Conservation (phyloP, 345 rosid genomes). For the Pistacia vera region DNA sequence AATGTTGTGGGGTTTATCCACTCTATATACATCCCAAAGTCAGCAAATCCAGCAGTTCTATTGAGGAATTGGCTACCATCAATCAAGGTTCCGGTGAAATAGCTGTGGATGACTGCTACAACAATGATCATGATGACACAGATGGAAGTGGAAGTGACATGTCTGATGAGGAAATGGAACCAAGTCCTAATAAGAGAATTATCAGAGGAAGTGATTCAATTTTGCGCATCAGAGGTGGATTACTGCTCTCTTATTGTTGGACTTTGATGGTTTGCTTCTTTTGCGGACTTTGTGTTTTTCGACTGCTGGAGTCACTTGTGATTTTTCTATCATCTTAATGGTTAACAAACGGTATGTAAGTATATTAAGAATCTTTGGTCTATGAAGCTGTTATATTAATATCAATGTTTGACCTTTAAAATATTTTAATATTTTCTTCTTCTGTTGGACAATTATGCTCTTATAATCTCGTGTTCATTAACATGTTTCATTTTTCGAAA, state of each 20-base stretch:
- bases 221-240: not conserved
- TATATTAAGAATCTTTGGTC: too few species aligned
- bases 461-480: too few species aligned
- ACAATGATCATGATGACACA: not conserved
- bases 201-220: not conserved
- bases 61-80: not conserved
- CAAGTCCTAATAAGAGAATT: not conserved
- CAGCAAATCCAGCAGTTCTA: not conserved
- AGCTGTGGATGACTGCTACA: too few species aligned
- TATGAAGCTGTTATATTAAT: too few species aligned
- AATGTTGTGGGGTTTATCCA: slow-evolving; percentile 3
- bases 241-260: not conserved
- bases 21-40: not conserved
- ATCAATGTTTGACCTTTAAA: too few species aligned
- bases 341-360: too few species aligned
- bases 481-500: too few species aligned
- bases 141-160: not conserved
- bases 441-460: too few species aligned
- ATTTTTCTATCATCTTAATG: too few species aligned
- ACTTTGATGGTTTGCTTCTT: not conserved
- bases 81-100: too few species aligned
- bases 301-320: not conserved
- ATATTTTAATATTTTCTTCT: too few species aligned
- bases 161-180: not conserved
- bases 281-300: not conserved